Evolutionary conservation across 352 stramenopile genomes (phyloP).

Genomic region (Halophytophthora polymorphica): DNA sequence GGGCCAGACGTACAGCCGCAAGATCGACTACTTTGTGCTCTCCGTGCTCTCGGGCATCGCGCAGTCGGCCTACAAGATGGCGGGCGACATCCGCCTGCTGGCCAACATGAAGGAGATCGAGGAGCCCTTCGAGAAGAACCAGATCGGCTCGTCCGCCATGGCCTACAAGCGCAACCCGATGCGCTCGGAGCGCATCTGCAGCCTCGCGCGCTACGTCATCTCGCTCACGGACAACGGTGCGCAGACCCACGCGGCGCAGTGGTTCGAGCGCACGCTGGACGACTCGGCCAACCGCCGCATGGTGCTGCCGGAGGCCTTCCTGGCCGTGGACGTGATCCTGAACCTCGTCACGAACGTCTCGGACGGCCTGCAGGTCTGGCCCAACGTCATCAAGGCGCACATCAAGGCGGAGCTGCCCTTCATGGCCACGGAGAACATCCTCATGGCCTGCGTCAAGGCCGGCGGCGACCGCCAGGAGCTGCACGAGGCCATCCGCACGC

Average conservation of each 20-base stretch:
- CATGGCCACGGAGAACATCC: conserved; percentile 99
- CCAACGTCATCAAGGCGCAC: conserved; percentile 95
- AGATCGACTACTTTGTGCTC: conserved; percentile 97
- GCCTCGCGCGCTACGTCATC: conserved; percentile 97
- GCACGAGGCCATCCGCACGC: conserved; percentile 97
- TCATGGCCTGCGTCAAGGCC: conserved; percentile 98
- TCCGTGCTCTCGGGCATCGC: conserved; percentile 95
- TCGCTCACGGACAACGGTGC: conserved; percentile 95
- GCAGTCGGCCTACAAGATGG: conserved; percentile 99
- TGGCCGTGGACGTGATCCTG: conserved; percentile 97
- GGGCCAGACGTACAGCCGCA: conserved; percentile 99
- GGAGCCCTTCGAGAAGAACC: conserved; percentile 91
- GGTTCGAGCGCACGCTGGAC: conserved; percentile 99
- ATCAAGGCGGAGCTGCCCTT: conserved; percentile 98
- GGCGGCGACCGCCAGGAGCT: conserved; percentile 97
- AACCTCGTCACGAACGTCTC: conserved; percentile 97
- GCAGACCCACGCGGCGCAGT: conserved; percentile 97
- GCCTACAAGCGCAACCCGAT: conserved; percentile 99
- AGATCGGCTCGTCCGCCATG: conserved; percentile 98
- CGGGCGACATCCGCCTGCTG: conserved; percentile 97
- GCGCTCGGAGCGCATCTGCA: conserved; percentile 97
- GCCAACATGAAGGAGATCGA: conserved; percentile 99
- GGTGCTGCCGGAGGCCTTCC: conserved; percentile 96
- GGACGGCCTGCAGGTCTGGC: conserved; percentile 95
- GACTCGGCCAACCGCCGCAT: conserved; percentile 98